These are phyloP conservation scores for Poa annua DNA, from an alignment of 176 grass and related monocot genomes.

Conservation along the genomic window DNA sequence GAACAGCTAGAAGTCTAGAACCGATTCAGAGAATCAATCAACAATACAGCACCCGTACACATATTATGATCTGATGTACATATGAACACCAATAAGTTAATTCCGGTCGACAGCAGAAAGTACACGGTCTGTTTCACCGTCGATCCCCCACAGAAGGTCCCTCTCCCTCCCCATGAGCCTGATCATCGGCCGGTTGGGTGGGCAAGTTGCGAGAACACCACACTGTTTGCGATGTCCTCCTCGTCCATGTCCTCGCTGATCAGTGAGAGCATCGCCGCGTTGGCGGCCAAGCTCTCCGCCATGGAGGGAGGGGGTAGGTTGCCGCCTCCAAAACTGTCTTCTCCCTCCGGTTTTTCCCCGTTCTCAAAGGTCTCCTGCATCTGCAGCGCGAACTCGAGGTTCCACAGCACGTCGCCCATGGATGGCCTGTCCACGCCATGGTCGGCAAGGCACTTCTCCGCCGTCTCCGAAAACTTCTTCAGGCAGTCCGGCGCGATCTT, in stretches of 20 bases:
- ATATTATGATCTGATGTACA: constrained; percentile 28
- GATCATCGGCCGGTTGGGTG: constrained; percentile 51
- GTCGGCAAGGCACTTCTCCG: constrained; percentile 57
- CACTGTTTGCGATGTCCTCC: constrained; percentile 55
- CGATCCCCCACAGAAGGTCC: not conserved
- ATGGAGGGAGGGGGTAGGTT: not conserved
- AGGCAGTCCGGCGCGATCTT: constrained; percentile 52
- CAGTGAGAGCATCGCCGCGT: constrained; percentile 26
- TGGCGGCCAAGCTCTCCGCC: constrained; percentile 47
- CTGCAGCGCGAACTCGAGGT: constrained; percentile 56
- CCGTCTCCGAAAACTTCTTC: constrained; percentile 51
- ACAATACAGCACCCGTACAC: constrained; percentile 25
- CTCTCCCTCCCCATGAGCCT: not conserved
- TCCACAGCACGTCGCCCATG: constrained; percentile 61
- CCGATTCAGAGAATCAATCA: constrained; percentile 10
- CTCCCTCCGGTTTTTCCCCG: constrained; percentile 28
- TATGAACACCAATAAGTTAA: constrained; percentile 15
- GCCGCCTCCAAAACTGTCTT: not conserved
- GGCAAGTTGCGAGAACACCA: constrained; percentile 52
- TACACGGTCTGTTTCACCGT: constrained; percentile 4
- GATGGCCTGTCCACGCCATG: constrained; percentile 52
- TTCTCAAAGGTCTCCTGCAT: constrained; percentile 58
- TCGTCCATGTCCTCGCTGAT: constrained; percentile 62
- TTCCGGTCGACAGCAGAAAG: not conserved
- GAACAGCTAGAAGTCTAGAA: constrained; percentile 16